Base-by-base conservation (phyloP, 495 filamentous ascomycete genomes). In the Neurospora sp. region DNA sequence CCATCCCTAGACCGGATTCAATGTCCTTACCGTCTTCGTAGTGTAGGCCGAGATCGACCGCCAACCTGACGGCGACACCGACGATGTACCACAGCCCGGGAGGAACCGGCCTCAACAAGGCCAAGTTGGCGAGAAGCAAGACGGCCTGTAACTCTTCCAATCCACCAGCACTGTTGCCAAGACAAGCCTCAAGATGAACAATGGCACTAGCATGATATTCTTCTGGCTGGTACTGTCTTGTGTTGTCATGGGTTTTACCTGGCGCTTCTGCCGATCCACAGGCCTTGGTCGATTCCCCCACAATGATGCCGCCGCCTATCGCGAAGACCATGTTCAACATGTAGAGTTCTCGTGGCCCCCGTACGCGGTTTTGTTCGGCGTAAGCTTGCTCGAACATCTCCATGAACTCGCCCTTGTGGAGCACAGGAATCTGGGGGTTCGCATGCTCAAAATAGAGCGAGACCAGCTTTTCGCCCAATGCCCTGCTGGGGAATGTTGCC, bases 261-360 rank as follows among this genome's bases (percentile, higher is more conserved):
- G 69, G 69, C 65, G 59, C 77, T 71, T 72, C 75, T 61, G 42
- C 68, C 10, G 70, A 70, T 0, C 38, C 65, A n/a, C 74, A 71
- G 4, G 72, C 73, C 80, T 81, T 84, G 77, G 75, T 79, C 71
- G 72, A 77, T 69, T 80, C 90, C 69, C 90, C 92, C 75, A 97
- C 88, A 74, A 97, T 96, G 75, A 97, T 97, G 1, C 94, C 95
- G 14, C 93, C 92, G 9, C 95, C 95, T 74, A 98, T 97, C 7
- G 95, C 95, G 83, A 95, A 98, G n/a, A 98, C 95, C 80, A 98
- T 98, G 80, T 97, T 97, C 68, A 98, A 86, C 80, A 94, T 89
- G 78, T 98, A 98, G 16, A 94, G 88, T 80, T 97, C 94, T 69
- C 93, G 88, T 8, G 94, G 89, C 22, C 91, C 92, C 39, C 93